Base-by-base conservation (phyloP, 306 rosid genomes). In the Quercus variabilis region DNA sequence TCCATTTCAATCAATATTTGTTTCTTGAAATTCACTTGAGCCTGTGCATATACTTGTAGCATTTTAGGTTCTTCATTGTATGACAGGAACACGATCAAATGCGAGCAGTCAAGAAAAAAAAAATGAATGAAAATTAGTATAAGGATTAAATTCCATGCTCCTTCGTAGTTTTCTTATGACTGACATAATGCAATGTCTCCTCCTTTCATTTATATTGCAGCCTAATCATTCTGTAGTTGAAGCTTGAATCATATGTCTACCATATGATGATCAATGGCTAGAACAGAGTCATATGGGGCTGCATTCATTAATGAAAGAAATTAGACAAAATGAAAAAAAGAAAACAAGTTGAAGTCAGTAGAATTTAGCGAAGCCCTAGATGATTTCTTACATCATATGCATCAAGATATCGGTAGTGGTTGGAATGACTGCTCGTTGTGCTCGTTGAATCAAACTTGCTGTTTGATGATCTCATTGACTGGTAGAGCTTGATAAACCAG, bases 401-500 rank as follows among this genome's bases (percentile, higher is more conserved):
- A 71, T 78, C 82, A 54, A 70, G 76, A 63, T 73, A 86, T 60
- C 63, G 75, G 52, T 74, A 75, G 55, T 46, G 70, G 31, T 82
- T 67, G 30, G 87, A 82, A 71, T 76, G 85, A 68, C 77, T 76
- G 25, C 80, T 77, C 1, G 52, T 33, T 2, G 78, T 67, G 78
- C 79, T 71, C 56, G 70, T 49, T 59, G 84, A 82, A 33, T 87
- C 79, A 21, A 23, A 75, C 69, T 74, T 83, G 55, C 56, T 80
- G 59, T 83, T 86, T 15, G 60, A 69, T 8, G 79, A 31, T 73
- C 71, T 88, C 59, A 51, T 59, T 35, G 93, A 78, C 55, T 74
- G 82, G 30, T 80, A 79, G 55, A 81, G 76, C 89, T 86, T 89
- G 72, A 69, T 59, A 84, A 80, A 80, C 93, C 94, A 86, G 55